phyloP scores from a whole-genome alignment of 306 rosid genomes.

The Casuarina glauca region DNA sequence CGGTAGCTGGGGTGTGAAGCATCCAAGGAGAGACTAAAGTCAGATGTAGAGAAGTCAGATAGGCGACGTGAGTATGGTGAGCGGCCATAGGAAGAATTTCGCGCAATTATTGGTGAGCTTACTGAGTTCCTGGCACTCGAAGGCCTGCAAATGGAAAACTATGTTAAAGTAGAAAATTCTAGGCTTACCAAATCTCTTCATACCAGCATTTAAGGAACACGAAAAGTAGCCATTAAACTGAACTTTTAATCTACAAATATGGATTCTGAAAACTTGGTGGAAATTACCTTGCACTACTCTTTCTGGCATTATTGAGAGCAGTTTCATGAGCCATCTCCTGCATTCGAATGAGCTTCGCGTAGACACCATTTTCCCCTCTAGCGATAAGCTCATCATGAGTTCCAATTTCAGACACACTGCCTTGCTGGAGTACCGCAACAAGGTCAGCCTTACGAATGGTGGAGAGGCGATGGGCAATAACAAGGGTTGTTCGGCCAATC shows the following conservation, averaged over 20 bases:
- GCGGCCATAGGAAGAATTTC: slow-evolving; percentile 96
- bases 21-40: slow-evolving; percentile 83
- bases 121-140: slow-evolving; percentile 99
- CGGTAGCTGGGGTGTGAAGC: slow-evolving; percentile 79
- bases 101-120: slow-evolving; percentile 93
- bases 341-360: slow-evolving; percentile 90
- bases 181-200: background rate
- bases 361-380: slow-evolving; percentile 88
- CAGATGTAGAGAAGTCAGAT: slow-evolving; percentile 96
- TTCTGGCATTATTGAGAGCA: slow-evolving; percentile 87
- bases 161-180: slow-evolving; percentile 13
- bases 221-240: background rate
- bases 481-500: slow-evolving; percentile 94
- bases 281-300: slow-evolving; percentile 92
- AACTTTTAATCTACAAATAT: background rate
- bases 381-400: slow-evolving; percentile 89
- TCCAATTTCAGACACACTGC: slow-evolving; percentile 86
- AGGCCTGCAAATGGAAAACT: slow-evolving; percentile 62
- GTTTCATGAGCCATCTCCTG: slow-evolving; percentile 93
- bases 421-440: slow-evolving; percentile 84
- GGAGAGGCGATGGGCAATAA: slow-evolving; percentile 92
- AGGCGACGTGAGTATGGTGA: slow-evolving; percentile 97
- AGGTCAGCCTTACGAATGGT: slow-evolving; percentile 94
- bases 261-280: slow-evolving; percentile 17
- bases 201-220: slow-evolving; percentile 6